Conservation (phyloP, 176 grass and related monocot genomes). For the Ampelocalamus luodianensis region DNA sequence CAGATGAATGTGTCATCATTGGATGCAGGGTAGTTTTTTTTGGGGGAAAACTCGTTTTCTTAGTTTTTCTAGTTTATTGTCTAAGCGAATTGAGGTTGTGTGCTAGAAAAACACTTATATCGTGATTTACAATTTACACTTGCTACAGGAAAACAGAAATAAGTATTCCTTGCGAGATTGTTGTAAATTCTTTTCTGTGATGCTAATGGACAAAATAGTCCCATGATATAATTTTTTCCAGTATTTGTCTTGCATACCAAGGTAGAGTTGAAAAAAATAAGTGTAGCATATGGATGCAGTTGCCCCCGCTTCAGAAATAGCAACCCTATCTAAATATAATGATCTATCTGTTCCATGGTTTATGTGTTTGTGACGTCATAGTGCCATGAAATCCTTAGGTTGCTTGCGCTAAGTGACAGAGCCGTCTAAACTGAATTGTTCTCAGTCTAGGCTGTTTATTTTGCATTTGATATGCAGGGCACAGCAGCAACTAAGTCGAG, state of each 20-base stretch:
- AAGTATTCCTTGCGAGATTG: neutral
- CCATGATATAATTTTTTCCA: neutral
- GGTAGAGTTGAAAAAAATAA: neutral
- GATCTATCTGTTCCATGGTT: neutral
- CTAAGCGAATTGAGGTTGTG: too few species aligned
- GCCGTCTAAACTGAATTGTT: neutral
- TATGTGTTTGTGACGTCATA: neutral
- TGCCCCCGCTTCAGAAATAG: neutral
- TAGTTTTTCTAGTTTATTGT: too few species aligned
- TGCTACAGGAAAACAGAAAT: too few species aligned
- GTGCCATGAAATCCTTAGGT: constrained; percentile 4
- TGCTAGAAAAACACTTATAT: too few species aligned
- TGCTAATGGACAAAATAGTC: neutral
- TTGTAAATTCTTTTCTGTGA: neutral
- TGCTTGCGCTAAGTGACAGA: neutral
- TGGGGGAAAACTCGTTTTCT: neutral
- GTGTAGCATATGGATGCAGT: neutral
- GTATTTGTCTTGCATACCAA: neutral
- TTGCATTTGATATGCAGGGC: constrained; percentile 61
- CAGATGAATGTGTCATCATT: neutral
- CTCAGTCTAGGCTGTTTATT: constrained; percentile 41
- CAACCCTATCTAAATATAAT: neutral
- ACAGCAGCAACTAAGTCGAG: constrained; percentile 85
- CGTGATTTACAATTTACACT: too few species aligned
- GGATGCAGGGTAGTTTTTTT: neutral